Base-by-base conservation (phyloP, 768 basidiomycete species). In the Bullera alba region DNA sequence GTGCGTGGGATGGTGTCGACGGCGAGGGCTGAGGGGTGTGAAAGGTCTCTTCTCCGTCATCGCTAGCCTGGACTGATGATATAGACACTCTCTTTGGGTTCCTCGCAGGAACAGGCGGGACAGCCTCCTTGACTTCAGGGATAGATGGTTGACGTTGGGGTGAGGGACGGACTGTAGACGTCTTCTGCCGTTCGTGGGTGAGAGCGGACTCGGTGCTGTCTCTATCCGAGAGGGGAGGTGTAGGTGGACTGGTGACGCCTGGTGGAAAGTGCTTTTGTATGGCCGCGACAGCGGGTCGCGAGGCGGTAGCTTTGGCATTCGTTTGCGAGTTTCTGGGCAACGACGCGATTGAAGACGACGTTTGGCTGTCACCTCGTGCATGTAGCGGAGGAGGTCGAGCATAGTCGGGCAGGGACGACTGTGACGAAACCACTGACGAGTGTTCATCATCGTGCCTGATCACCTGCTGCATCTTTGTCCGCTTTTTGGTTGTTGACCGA, bases 331-430 rank as follows among this genome's bases (percentile, higher is more conserved):
- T 5, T 43, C 19, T 25, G 36, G 57, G 49, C 1, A 59, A 64
- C 5, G 63, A 64, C 6, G 47, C 35, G 5, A 56, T 50, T 17
- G 62, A 60, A 22, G 60, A 61, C 8, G 60, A 61, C 8, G 53
- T 50, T 19, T 56, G 50, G 49, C 57, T 53, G n/a, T 56, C 37
- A 10, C 19, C 22, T 27, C 49, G 42, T 1, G 54, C 46, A 42
- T 42, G 49, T 22, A 56, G 45, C 3, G 54, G 49, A 8, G 49
- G 47, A 4, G 54, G 49, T 30, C 21, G 42, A 2, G 39, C 21
- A 43, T 8, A 12, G 43, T 44, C 1, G 46, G 48, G 27, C 34
- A 34, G 7, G 47, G 47, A 34, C 14, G 53, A 54, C 32, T 8
- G n/a, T 34, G 32, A 34, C 8, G 32, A 8, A 34, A 8, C 10